Evolutionary conservation across 805 yeast genomes (phyloP).

Genomic region (Zygosaccharomyces kombuchaensis): DNA sequence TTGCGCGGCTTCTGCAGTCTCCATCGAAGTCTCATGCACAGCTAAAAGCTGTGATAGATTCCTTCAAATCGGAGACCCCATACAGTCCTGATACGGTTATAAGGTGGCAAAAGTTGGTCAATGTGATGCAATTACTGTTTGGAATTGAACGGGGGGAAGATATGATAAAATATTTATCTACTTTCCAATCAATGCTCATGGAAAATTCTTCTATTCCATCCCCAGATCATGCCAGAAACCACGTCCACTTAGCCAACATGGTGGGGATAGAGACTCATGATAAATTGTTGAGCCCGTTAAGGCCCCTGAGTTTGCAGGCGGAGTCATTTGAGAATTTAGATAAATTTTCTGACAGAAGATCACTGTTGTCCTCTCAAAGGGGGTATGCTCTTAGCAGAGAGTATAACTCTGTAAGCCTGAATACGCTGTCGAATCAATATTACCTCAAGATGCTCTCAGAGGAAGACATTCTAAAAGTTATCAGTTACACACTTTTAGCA

Average conservation of each 20-base stretch:
- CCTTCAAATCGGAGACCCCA: slow-evolving; percentile 17
- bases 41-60: slow-evolving; percentile 20
- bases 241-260: slow-evolving; percentile 7
- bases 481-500: slow-evolving; percentile 57
- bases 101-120: slow-evolving; percentile 24
- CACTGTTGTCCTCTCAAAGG: slow-evolving; percentile 31
- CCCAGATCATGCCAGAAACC: slow-evolving; percentile 8
- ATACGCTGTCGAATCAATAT: slow-evolving; percentile 28
- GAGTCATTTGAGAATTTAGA: slow-evolving; percentile 41
- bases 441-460: slow-evolving; percentile 37
- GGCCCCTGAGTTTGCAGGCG: slow-evolving; percentile 29
- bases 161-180: slow-evolving; percentile 19
- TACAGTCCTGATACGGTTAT: slow-evolving; percentile 13
- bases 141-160: slow-evolving; percentile 19
- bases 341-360: slow-evolving; percentile 37
- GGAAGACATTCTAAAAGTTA: slow-evolving; percentile 41
- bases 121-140: slow-evolving; percentile 17
- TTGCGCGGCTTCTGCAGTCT: slow-evolving; percentile 16
- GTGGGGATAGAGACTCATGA: slow-evolving; percentile 14
- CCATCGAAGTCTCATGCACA: slow-evolving; percentile 18
- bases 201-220: slow-evolving; percentile 12
- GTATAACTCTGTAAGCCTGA: slow-evolving; percentile 16
- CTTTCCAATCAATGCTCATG: slow-evolving; percentile 17
- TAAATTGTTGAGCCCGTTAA: slow-evolving; percentile 17
- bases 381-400: slow-evolving; percentile 10